A percentile compares a stretch with the other conserved stretches of the same genome.
Conservation (phyloP, 495 filamentous ascomycete species). For the Hapsidospora chrysogenum region DNA sequence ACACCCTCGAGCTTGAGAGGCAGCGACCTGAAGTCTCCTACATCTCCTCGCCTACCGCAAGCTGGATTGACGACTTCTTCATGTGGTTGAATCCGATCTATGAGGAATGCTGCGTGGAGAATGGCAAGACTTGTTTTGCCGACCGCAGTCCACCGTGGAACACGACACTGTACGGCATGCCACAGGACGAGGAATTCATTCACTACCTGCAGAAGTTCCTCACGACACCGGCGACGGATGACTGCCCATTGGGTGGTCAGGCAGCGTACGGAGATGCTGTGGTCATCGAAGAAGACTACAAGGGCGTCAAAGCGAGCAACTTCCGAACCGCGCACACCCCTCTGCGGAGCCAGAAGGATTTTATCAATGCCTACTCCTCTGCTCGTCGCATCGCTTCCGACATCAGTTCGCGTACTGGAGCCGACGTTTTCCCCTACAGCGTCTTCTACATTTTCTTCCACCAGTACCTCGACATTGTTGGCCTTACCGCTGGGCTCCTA, state of each 20-base stretch:
- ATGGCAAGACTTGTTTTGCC: conserved; percentile 55
- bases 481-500: conserved; percentile 59
- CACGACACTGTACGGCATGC: conserved; percentile 76
- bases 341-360: conserved; percentile 76
- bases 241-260: conserved; percentile 74
- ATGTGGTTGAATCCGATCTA: conserved; percentile 83
- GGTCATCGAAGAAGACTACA: conserved; percentile 48
- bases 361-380: conserved; percentile 76
- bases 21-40: conserved; percentile 84
- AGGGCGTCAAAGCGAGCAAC: conserved; percentile 63
- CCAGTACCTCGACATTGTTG: conserved; percentile 77
- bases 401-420: conserved; percentile 47
- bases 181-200: conserved; percentile 77
- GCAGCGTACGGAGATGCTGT: conserved; percentile 78
- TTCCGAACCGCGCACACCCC: conserved; percentile 84
- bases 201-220: conserved; percentile 74
- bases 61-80: conserved; percentile 94
- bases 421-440: conserved; percentile 83
- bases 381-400: conserved; percentile 75
- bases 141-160: conserved; percentile 69
- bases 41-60: conserved; percentile 79
- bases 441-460: conserved; percentile 99
- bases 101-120: conserved; percentile 59
- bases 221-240: conserved; percentile 55
- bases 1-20: conserved; percentile 79